phyloP scores from a whole-genome alignment of 306 rosid species.

The Trifolium dubium region DNA sequence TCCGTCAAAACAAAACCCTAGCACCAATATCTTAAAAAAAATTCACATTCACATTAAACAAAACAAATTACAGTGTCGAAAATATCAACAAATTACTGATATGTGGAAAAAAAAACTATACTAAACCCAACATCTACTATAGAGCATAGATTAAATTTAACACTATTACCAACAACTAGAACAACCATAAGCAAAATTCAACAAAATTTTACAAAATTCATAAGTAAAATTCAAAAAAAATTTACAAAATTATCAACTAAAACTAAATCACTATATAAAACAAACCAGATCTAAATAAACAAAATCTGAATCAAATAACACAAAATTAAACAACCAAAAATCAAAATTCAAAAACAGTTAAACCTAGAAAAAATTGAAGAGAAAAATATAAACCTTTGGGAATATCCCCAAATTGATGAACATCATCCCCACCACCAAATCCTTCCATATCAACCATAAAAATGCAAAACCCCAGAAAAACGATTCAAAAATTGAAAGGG shows the following conservation, averaged over 20 bases:
- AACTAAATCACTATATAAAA: constrained; percentile 31
- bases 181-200: constrained; percentile 9
- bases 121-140: no score
- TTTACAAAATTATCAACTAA: constrained; percentile 10
- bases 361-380: neutral
- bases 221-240: constrained; percentile 6
- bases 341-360: neutral
- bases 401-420: constrained; percentile 47
- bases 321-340: neutral
- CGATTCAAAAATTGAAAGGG: neutral
- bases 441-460: constrained; percentile 72
- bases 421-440: constrained; percentile 55
- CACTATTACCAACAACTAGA: neutral
- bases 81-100: neutral
- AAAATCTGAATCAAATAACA: constrained; percentile 20
- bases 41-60: neutral
- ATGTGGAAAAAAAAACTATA: no score
- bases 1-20: constrained; percentile 29
- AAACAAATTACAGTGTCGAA: neutral
- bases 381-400: constrained; percentile 38
- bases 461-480: constrained; percentile 35
- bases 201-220: constrained; percentile 13
- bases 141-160: no score
- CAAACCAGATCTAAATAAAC: constrained; percentile 49
- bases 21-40: neutral